Evolutionary conservation across 2,329 filamentous ascomycete species (phyloP), one percentile per base, ranked within the genome.

Genomic region (Diaporthe vexans): DNA sequence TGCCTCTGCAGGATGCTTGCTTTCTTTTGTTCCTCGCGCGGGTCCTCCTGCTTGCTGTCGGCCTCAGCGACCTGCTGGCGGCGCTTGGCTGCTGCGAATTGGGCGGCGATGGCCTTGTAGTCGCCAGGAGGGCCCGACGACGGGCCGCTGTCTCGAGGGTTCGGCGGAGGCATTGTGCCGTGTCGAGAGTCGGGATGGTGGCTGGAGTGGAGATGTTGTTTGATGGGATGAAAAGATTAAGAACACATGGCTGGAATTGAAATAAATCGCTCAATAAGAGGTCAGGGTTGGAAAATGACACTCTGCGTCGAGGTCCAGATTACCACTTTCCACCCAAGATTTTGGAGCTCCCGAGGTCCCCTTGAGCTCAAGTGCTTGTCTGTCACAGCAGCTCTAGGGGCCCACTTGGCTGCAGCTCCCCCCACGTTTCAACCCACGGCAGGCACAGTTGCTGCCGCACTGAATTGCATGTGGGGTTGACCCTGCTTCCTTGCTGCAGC

Each of bases 71-170:
- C 78, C 73, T 86, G 85, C 76, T 88, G 86, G 74, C 84, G 84
- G 68, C 84, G 85, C 80, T 90, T 89, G 46, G 89, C 89, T 58
- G 85, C 86, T 37, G 85, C 88, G 82, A 86, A 91, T 80, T 90
- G 85, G 52, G 86, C 86, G 24, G 87, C 85, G 75, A 91, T 88
- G 73, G 85, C 81, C 78, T 88, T 83, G 83, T 89, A 89, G 52
- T 91, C 88, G 79, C 84, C 72, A 8, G 79, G 68, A 40, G 81
- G 73, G 21, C 79, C 63, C 61, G 79, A 81, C 26, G 80, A 75
- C 68, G 77, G 77, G 37, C 43, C 37, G 13, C 78, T 65, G 43
- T 54, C 29, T 63, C 69, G 59, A 15, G 73, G 58, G 76, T 79
- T 79, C 57, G 77, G 79, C 73, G 80, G 75, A 72, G 81, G 78